These are phyloP conservation scores for Trichoderma afroharzianum DNA, from an alignment of 2,329 filamentous ascomycete species.

Conservation along the genomic window DNA sequence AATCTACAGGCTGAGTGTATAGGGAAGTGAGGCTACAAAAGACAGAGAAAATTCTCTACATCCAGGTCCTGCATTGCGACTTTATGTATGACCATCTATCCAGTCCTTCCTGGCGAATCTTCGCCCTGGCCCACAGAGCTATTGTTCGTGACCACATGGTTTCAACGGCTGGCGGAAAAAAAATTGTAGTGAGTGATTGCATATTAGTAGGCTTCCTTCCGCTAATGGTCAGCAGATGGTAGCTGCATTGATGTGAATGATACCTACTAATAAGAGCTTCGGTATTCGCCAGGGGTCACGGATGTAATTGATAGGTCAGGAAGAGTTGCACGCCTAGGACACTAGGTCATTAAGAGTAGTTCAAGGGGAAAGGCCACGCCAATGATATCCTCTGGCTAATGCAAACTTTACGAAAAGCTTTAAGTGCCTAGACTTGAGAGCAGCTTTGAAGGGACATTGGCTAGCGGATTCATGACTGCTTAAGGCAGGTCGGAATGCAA, in stretches of 20 bases:
- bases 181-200: neutral
- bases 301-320: conserved; percentile 2
- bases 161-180: neutral
- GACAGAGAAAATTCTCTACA: neutral
- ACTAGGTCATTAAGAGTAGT: neutral
- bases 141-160: conserved; percentile 1
- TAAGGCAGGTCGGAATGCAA: conserved; percentile 6
- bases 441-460: neutral
- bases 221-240: neutral
- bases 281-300: neutral
- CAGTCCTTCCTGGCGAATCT: too few species aligned
- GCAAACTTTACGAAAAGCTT: neutral
- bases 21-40: neutral
- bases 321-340: neutral
- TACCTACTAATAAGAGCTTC: neutral
- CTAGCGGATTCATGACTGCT: neutral
- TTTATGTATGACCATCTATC: neutral
- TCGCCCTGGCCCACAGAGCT: neutral
- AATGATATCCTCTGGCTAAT: neutral
- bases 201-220: neutral
- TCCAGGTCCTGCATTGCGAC: neutral
- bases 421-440: neutral
- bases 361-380: neutral
- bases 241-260: neutral
- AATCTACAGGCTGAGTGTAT: neutral